Evolutionary conservation across 208 protist genomes (phyloP), one percentile per base, ranked within the genome.

Genomic region (Leishmania aethiopica): DNA sequence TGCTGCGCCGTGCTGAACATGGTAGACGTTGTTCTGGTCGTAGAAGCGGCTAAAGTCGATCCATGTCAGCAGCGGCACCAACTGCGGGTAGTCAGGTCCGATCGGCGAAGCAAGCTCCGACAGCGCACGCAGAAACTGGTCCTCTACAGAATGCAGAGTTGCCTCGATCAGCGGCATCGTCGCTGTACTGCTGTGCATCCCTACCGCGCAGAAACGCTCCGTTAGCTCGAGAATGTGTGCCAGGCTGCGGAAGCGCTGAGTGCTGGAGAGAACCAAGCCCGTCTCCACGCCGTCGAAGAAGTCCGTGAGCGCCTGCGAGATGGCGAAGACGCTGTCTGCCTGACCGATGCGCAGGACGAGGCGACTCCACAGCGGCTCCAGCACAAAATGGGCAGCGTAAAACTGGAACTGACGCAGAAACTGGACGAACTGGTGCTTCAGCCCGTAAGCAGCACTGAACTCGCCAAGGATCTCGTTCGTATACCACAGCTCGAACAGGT

Each of bases 401-500:
- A 97, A 97, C 80, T 96, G 93, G 82, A 95, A 97, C 82, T 97
- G 94, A 8, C 92, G 90, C 28, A 97, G 81, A 80, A 97, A 96
- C 73, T 97, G 94, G 70, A 92, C 89, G 17, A 97, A 82, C 77
- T 97, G 92, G 72, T 97, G 94, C 83, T 94, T 95, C 76, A 97
- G 88, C 73, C 92, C 88, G 79, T 95, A 94, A 28, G 93, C 92
- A 45, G 84, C 80, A 75, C 81, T 92, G 84, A 90, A 91, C 69
- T 81, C 82, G 49, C 86, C 83, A 55, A 92, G 81, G 40, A 86
- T 81, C 47, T 89, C 86, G 72, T 92, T 93, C 6, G 70, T 83
- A 53, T 83, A 81, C 92, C 92, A 96, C 71, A 93, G 71, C 51
- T 86, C 86, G 55, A 85, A 91, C 59, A 97, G 78, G 35, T 82